phyloP scores from a whole-genome alignment of 345 rosid genomes.

The Citropsis articulata region DNA sequence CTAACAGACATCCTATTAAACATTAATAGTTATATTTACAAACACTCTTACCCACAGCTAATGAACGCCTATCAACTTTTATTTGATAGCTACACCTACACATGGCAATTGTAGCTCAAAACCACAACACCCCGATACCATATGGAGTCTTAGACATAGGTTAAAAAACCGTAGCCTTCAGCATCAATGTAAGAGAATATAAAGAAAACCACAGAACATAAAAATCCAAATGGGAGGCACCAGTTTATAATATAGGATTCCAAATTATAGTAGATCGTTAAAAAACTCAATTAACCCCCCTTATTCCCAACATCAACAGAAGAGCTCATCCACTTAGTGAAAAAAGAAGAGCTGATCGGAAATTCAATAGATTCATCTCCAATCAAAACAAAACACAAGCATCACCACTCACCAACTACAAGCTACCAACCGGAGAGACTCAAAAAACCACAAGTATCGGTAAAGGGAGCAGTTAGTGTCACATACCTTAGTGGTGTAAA shows the following conservation, averaged over 20 bases:
- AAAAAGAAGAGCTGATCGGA: not conserved
- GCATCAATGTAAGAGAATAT: not conserved
- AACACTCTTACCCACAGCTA: no score
- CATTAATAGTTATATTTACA: no score
- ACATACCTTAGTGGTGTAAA: conserved; percentile 49
- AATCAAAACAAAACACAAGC: not conserved
- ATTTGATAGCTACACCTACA: no score
- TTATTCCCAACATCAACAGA: no score
- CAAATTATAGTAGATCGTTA: no score
- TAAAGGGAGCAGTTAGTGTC: not conserved
- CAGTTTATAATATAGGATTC: no score
- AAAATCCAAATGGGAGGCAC: not conserved
- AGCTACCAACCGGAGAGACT: not conserved
- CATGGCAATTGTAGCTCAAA: no score
- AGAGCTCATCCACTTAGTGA: not conserved
- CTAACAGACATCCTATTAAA: no score
- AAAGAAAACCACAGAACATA: not conserved
- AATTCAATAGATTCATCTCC: not conserved
- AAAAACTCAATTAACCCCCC: no score
- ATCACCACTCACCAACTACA: not conserved
- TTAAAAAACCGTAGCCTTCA: not conserved
- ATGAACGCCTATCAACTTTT: no score
- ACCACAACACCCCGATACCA: no score
- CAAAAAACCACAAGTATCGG: not conserved
- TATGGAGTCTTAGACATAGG: no score